Evolutionary conservation across 2,329 filamentous ascomycete genomes (phyloP), one percentile per base, ranked within the genome.

Genomic region (Aspergillus brasiliensis): DNA sequence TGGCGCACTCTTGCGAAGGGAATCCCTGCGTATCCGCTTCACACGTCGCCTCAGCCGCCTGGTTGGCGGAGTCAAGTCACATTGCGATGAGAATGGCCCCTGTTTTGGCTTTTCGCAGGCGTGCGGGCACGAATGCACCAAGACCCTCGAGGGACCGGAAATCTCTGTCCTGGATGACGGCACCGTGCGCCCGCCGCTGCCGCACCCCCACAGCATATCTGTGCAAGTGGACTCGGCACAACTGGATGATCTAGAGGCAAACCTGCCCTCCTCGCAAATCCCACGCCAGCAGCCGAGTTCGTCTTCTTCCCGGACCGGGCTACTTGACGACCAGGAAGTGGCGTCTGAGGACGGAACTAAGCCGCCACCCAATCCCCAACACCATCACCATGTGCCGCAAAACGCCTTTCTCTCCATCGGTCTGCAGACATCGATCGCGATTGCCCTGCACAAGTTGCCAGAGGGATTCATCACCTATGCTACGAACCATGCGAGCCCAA

Each of bases 381-480:
- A 97, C 71, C 94, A 99, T 71, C 94, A 99, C 76, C 95, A 99
- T 74, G 94, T 98, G 3, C 91, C 94, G 0, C 88, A 91, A 62
- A 98, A 98, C 71, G 92, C 91, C 5, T 99, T 97, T 75, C 82
- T 98, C 63, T 91, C 91, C 55, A 95, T 98, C 61, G 93, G 95
- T n/a, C 85, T 99, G 0, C 95, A 99, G 76, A 98, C 95, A 0
- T 94, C 91, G 15, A 88, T 97, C 53, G 95, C 95, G 5, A 98
- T 99, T 64, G 92, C 94, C 7, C 82, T 99, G 1, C 95, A 99
- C 81, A 99, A 99, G 74, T 89, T 98, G 37, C 95, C 95, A 1
- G 95, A 89, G 75, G 87, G 86, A 40, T 89, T 89, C 76, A 89
- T 99, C 67, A 98, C 94, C 1, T 99, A 96, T 74, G 94, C 95